Conservation (phyloP, 202 grass and related monocot genomes). For the Zoysia matrella region DNA sequence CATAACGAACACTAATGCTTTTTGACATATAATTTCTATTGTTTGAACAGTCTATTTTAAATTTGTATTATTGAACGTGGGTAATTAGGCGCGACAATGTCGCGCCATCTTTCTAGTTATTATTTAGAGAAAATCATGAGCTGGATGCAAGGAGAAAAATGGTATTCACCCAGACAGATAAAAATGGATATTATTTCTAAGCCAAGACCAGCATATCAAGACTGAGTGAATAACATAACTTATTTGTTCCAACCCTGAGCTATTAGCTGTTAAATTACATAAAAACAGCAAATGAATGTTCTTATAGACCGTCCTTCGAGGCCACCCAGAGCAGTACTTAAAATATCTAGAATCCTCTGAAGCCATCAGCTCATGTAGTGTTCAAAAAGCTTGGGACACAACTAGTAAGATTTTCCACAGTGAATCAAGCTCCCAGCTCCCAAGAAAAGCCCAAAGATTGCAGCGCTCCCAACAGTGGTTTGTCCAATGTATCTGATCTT, state of each 20-base stretch:
- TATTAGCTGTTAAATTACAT: constrained; percentile 34
- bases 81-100: no score
- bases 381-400: constrained; percentile 24
- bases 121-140: background rate
- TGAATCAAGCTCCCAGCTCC: constrained; percentile 99
- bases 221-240: constrained; percentile 33
- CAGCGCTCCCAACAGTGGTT: constrained; percentile 81
- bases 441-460: constrained; percentile 79
- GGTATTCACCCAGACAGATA: constrained; percentile 11
- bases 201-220: constrained; percentile 12
- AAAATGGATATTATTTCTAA: constrained; percentile 42
- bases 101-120: no score
- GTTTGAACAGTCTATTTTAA: no score
- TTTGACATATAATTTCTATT: no score
- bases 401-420: constrained; percentile 90
- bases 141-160: background rate
- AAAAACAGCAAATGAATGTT: constrained; percentile 36
- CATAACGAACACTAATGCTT: no score
- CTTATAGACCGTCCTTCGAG: background rate
- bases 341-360: constrained; percentile 17
- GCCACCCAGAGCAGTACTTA: background rate
- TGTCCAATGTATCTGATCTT: constrained; percentile 94
- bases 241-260: constrained; percentile 21
- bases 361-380: constrained; percentile 14
- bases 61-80: no score